Base-by-base conservation (phyloP, 1,284 basidiomycete species). In the Marasmius fiardii region DNA sequence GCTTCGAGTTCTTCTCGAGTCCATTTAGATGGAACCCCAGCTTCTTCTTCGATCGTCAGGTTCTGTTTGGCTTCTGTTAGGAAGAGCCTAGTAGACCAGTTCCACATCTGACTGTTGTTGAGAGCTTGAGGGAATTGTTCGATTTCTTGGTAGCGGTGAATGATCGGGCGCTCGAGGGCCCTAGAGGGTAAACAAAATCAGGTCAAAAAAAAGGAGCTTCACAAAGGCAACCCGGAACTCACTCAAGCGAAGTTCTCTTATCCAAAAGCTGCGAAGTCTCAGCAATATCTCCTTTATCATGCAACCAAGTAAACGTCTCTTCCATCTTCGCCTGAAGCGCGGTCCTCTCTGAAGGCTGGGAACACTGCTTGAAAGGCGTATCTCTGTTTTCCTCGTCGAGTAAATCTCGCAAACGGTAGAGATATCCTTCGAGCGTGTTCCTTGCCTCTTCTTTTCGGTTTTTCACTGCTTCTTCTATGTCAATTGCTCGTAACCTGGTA, bases 381-480 rank as follows among this genome's bases (percentile, higher is more conserved):
- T 85, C 79, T 1, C 74, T 67, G 60, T 80, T 78, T 7, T 83
- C 81, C 37, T 86, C 83, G 24, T 86, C 81, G 8, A 98, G 74
- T 23, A 95, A 77, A 67, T 95, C 95, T 21, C 93, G 86, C 33
- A 98, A 75, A 55, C 88, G 85, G 75, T 99, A 99, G 18, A 98
- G 73, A 70, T 95, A 96, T 24, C 89, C 83, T 72, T 99, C 97
- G 55, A 99, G 85, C 26, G 83, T 80, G 73, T 99, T 99, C 54
- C 88, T 83, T 1, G 93, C 92, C 71, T 98, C 96, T 67, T 96
- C 96, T 51, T 86, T 85, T 52, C 85, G 82, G 26, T 78, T 80
- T 67, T 93, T 94, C 18, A 86, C 82, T 1, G 78, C 74, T 70
- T 98, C 95, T 53, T 90, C 88, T 10, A 77, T 71, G 59, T 95